These are phyloP conservation scores for Blastobotrys apis DNA, from an alignment of 1,139 yeast genomes.

Conservation along the genomic window DNA sequence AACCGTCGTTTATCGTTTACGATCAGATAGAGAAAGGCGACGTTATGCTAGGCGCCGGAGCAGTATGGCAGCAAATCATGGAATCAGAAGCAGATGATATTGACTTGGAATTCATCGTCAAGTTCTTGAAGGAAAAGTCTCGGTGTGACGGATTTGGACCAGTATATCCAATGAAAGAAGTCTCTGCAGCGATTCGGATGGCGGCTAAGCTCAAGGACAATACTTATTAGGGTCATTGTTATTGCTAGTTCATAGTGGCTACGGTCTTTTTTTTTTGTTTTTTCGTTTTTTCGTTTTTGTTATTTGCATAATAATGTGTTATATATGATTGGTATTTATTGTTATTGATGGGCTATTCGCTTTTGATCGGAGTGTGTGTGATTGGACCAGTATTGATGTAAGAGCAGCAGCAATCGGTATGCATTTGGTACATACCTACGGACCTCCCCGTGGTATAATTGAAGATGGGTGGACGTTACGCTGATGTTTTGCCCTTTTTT, in stretches of 20 bases:
- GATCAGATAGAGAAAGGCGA: slow-evolving; percentile 36
- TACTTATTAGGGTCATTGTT: not conserved
- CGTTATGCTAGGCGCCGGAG: slow-evolving; percentile 61
- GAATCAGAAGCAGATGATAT: slow-evolving; percentile 46
- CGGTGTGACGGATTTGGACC: slow-evolving; percentile 82
- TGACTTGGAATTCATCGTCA: slow-evolving; percentile 58
- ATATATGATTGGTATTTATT: not conserved
- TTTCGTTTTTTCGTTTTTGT: not conserved
- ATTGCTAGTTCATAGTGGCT: no score
- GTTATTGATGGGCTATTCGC: no score
- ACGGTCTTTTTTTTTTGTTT: no score
- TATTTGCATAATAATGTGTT: not conserved
- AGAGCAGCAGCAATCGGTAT: no score
- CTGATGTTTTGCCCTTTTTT: no score
- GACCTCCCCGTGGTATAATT: no score
- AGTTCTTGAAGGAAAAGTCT: slow-evolving; percentile 58
- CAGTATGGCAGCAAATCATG: slow-evolving; percentile 66
- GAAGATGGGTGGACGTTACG: no score
- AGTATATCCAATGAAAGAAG: slow-evolving; percentile 46
- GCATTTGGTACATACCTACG: no score
- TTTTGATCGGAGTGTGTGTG: no score
- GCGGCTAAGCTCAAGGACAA: slow-evolving; percentile 4
- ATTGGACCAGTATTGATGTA: no score
- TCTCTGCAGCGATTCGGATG: slow-evolving; percentile 20
- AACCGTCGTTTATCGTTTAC: slow-evolving; percentile 31